Percentiles rank a stretch among this genome's conserved stretches.
These are phyloP conservation scores for Penicillium malachiteum DNA, from an alignment of 495 filamentous ascomycete genomes.

Conservation along the genomic window DNA sequence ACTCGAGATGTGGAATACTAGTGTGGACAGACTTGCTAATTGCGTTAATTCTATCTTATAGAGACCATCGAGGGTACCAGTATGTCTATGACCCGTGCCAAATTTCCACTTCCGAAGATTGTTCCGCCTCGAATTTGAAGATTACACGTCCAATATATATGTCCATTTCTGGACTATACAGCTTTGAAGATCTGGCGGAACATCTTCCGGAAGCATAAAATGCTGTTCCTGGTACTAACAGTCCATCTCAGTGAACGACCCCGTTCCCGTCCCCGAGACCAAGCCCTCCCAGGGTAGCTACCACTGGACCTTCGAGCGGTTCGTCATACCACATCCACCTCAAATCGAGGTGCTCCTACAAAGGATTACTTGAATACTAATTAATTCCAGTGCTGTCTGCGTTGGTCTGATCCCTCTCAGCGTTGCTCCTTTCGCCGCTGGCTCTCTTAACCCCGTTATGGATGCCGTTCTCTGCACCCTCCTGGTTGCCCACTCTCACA, in stretches of 20 bases:
- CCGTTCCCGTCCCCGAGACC: slow-evolving; percentile 68
- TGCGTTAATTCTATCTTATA: slow-evolving; percentile 33
- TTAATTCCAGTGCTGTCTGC: slow-evolving; percentile 58
- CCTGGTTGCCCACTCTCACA: slow-evolving; percentile 87
- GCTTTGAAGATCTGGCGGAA: not conserved
- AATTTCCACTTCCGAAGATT: slow-evolving; percentile 4
- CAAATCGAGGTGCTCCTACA: not conserved
- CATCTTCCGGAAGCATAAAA: not conserved
- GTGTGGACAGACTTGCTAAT: slow-evolving; percentile 21
- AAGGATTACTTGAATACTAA: not conserved
- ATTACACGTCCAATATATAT: not conserved
- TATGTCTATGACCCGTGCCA: slow-evolving; percentile 43
- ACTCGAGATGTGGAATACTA: not conserved
- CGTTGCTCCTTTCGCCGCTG: slow-evolving; percentile 86
- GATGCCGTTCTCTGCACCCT: slow-evolving; percentile 83
- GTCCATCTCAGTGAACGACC: slow-evolving; percentile 71
- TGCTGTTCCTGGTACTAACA: slow-evolving; percentile 5
- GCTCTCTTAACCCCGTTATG: slow-evolving; percentile 82
- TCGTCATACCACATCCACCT: slow-evolving; percentile 11
- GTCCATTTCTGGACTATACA: not conserved
- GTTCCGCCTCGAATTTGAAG: slow-evolving; percentile 3
- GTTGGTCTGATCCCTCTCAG: slow-evolving; percentile 80
- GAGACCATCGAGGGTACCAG: slow-evolving; percentile 76
- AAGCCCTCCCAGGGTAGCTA: slow-evolving; percentile 85
- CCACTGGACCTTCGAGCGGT: slow-evolving; percentile 98